Conservation (phyloP, 2,329 filamentous ascomycete species). For the Triangularia setosa region DNA sequence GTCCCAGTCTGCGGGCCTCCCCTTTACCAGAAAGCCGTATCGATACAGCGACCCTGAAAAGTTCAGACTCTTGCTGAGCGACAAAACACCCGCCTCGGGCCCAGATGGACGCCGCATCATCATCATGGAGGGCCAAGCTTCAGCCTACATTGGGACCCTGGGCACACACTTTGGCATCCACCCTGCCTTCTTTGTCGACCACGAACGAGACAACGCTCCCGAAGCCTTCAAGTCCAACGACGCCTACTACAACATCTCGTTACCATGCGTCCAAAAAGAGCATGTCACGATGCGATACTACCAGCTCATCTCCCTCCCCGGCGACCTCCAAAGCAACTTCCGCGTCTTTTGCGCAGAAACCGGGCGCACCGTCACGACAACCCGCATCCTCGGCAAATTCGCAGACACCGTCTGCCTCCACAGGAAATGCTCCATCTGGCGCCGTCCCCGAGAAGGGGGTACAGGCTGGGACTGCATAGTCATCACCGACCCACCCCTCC, state of each 20-base stretch:
- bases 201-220: not conserved
- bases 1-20: not conserved
- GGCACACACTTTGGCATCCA: not conserved
- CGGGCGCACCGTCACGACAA: not conserved
- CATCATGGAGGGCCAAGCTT: not conserved
- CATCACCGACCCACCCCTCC: not conserved
- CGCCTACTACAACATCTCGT: not conserved
- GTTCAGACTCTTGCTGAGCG: not conserved
- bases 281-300: conserved; percentile 1
- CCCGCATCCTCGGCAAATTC: not conserved
- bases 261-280: not conserved
- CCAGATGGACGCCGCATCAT: not conserved
- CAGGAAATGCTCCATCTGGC: not conserved
- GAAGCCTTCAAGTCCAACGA: not conserved
- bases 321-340: not conserved
- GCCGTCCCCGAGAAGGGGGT: not conserved
- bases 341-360: not conserved
- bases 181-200: not conserved
- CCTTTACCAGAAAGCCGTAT: not conserved
- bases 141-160: not conserved
- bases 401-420: not conserved
- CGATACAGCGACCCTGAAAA: not conserved
- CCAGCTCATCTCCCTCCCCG: not conserved
- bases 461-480: not conserved
- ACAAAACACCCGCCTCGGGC: not conserved